Evolutionary conservation across 164 flowering plant species (phyloP).

Genomic region (Vitis amurensis): DNA sequence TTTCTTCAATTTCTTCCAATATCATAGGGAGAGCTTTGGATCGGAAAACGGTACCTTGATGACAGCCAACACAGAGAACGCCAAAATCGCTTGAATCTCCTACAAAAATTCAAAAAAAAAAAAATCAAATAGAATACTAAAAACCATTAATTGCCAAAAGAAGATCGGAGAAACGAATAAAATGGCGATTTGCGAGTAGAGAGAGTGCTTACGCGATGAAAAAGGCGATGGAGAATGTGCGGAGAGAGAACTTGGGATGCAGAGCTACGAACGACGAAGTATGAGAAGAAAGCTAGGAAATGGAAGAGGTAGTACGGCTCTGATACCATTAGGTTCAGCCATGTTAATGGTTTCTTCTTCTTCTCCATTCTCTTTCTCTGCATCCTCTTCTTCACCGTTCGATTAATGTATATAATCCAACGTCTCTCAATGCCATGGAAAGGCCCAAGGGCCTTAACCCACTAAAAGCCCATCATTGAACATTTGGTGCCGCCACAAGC

Average conservation of each 20-base stretch:
- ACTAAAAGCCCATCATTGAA: too few species aligned
- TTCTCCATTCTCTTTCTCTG: constrained; percentile 29
- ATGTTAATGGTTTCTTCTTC: constrained; percentile 23
- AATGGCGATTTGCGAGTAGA: background rate
- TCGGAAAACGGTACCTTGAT: constrained; percentile 52
- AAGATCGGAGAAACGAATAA: background rate
- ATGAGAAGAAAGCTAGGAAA: constrained; percentile 77
- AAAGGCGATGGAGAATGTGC: constrained; percentile 40
- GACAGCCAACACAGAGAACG: constrained; percentile 40
- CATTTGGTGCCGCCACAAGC: too few species aligned
- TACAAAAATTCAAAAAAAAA: constrained; percentile 22
- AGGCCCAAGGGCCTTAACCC: too few species aligned
- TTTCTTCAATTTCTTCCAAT: background rate
- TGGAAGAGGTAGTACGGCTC: constrained; percentile 77
- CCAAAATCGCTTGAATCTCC: constrained; percentile 82
- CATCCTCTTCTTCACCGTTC: background rate
- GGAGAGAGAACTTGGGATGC: constrained; percentile 52
- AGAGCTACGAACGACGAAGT: constrained; percentile 60
- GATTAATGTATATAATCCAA: too few species aligned
- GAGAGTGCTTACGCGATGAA: constrained; percentile 50
- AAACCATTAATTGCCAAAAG: background rate
- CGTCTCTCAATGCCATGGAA: too few species aligned
- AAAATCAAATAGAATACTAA: background rate
- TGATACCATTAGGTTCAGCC: constrained; percentile 56
- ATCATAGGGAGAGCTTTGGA: background rate